Percentiles rank a stretch among this genome's conserved stretches.
Evolutionary conservation across 1,284 basidiomycete genomes (phyloP).

Genomic region (Apiotrichum gracile): DNA sequence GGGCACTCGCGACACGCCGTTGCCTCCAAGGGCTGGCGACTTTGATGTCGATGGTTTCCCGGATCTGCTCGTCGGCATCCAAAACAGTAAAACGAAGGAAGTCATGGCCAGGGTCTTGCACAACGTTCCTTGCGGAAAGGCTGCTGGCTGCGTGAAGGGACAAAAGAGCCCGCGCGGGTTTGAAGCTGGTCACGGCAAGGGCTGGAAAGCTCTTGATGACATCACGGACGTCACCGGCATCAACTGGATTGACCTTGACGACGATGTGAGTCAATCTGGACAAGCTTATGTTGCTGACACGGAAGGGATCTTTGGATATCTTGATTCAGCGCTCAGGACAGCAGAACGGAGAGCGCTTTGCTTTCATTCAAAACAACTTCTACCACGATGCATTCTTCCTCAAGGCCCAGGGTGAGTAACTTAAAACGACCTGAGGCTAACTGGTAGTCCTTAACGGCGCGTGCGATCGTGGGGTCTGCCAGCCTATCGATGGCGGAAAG

Average conservation of each 20-base stretch:
- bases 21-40: conserved; percentile 80
- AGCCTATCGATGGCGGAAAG: conserved; percentile 55
- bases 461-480: conserved; percentile 71
- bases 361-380: conserved; percentile 94
- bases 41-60: conserved; percentile 93
- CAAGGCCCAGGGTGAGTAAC: conserved; percentile 73
- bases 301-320: conserved; percentile 84
- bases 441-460: conserved; percentile 83
- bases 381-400: conserved; percentile 99
- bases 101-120: conserved; percentile 60
- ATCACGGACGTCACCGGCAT: conserved; percentile 74
- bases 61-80: conserved; percentile 70
- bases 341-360: conserved; percentile 51
- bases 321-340: conserved; percentile 76
- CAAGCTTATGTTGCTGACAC: not conserved
- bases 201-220: conserved; percentile 55
- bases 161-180: conserved; percentile 51
- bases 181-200: conserved; percentile 63
- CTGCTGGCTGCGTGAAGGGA: conserved; percentile 26
- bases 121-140: conserved; percentile 62
- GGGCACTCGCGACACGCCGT: conserved; percentile 57
- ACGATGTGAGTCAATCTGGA: conserved; percentile 78
- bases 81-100: conserved; percentile 12
- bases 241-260: conserved; percentile 87
- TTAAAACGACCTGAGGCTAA: not conserved